Evolutionary conservation across 306 rosid species (phyloP), one percentile per base, ranked within the genome.

Genomic region (Trichosanthes cucumerina): DNA sequence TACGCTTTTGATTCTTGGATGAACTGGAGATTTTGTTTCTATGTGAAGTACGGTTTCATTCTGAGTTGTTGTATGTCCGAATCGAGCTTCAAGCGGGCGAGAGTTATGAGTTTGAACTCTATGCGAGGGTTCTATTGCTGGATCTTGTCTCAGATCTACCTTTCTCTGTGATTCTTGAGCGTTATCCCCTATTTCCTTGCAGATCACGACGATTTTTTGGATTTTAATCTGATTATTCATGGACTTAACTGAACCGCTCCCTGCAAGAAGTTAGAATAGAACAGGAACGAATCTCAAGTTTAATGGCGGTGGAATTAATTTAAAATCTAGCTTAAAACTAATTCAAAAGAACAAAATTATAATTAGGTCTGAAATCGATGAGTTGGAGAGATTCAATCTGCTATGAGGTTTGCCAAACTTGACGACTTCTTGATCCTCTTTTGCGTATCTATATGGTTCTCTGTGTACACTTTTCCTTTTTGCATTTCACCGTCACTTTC

Each of bases 101-200:
- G 52, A 68, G 50, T 68, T 9, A 10, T 10, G 24, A 65, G 36
- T 39, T 9, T 69, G 54, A 43, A 2, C 16, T 66, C 36, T 23
- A 43, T 13, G 76, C 77, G 11, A 19, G 26, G 74, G 5, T 70
- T 28, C 36, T 10, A 0, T 33, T 63, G 13, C 0, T 71, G 23
- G 60, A 49, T 73, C 41, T 49, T 49, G 24, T 14, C 26, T 28
- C 78, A 73, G 78, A 73, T 74, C 78, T 74, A 57, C 50, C 14
- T 39, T 11, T 39, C 52, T 52, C 33, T 28, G 14, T 54, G 36
- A 6, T 21, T 76, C 47, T 76, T 46, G 2, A 43, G n/a, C 21
- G 57, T 73, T 73, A 47, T 16, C 13, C 19, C 75, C 10, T 19
- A 41, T 9, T 39, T 69, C 26, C 41, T 26, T 69, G 75, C 54